These are phyloP conservation scores for Nissolia schottii DNA, from an alignment of 306 rosid species.

Conservation along the genomic window DNA sequence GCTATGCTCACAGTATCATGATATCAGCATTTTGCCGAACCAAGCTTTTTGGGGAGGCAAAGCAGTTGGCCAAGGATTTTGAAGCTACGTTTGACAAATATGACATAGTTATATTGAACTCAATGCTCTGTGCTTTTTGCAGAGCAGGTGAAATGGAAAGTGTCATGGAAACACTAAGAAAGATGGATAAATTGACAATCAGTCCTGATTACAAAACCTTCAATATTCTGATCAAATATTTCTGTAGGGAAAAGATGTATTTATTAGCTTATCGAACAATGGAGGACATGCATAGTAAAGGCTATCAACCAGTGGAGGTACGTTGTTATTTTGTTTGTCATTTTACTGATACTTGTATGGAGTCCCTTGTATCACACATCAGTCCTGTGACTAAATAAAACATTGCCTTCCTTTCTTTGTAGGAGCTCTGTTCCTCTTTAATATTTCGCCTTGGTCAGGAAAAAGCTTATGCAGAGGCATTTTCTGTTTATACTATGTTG, in stretches of 20 bases:
- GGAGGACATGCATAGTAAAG: constrained; percentile 82
- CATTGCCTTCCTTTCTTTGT: constrained; percentile 11
- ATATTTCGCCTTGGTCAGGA: constrained; percentile 64
- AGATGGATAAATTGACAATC: constrained; percentile 83
- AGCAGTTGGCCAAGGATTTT: constrained; percentile 71
- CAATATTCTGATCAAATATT: constrained; percentile 75
- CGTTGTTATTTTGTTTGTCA: background rate
- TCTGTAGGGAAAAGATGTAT: constrained; percentile 79
- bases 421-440: constrained; percentile 80
- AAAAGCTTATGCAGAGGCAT: constrained; percentile 75
- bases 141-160: constrained; percentile 94
- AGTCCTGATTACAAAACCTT: constrained; percentile 85
- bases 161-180: constrained; percentile 82
- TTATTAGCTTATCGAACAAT: constrained; percentile 72
- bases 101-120: constrained; percentile 81
- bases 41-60: constrained; percentile 84
- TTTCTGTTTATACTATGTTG: constrained; percentile 73
- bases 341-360: background rate
- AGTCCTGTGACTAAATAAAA: constrained; percentile 2
- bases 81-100: constrained; percentile 64
- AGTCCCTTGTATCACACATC: constrained; percentile 2
- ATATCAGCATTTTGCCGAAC: constrained; percentile 83
- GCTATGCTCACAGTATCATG: constrained; percentile 93
- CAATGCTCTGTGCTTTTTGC: constrained; percentile 94
- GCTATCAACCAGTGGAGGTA: constrained; percentile 90